Percentiles rank a stretch among this genome's conserved stretches.
phyloP scores from a whole-genome alignment of 73 alveolate species.

The Stentor coeruleus region DNA sequence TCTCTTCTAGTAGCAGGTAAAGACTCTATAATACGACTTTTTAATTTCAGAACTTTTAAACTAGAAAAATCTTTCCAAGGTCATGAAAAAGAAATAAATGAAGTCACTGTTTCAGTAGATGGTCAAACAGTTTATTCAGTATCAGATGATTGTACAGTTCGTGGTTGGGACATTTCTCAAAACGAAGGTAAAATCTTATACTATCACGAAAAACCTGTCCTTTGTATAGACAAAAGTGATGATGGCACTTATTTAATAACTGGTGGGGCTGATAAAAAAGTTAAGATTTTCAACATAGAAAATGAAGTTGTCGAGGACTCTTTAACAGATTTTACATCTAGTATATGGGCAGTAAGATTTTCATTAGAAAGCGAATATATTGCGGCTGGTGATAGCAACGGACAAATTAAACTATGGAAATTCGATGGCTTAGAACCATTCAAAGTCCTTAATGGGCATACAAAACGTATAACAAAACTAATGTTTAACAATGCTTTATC shows the following conservation, averaged over 20 bases:
- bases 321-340: background rate
- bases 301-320: background rate
- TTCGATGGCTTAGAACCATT: background rate
- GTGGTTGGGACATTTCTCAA: background rate
- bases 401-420: background rate
- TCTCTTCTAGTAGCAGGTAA: background rate
- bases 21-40: background rate
- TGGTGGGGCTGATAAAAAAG: constrained; percentile 4
- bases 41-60: background rate
- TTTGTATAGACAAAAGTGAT: background rate
- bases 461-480: background rate
- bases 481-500: no score
- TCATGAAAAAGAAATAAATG: background rate
- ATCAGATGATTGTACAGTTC: background rate
- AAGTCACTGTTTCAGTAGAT: background rate
- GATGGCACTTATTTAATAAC: background rate
- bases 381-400: background rate
- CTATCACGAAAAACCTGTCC: background rate
- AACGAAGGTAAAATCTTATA: background rate
- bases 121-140: background rate
- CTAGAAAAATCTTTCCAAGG: background rate
- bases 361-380: background rate
- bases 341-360: background rate
- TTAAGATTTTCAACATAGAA: background rate
- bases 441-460: background rate